Base-by-base conservation (phyloP, 2,329 filamentous ascomycete genomes). In the Epichloe baconii region DNA sequence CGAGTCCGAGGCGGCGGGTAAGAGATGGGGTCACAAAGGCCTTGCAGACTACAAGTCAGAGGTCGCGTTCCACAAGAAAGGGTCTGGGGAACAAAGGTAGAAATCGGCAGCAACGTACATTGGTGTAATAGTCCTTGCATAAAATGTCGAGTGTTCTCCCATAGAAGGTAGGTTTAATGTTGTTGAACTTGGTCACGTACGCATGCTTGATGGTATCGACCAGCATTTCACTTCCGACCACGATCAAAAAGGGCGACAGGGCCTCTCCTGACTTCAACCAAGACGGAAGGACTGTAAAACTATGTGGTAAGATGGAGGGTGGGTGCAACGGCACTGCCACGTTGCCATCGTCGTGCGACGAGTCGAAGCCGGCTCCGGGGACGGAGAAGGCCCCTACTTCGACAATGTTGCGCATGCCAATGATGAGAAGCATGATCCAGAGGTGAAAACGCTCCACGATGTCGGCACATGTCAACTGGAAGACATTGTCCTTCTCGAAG, bases 181-280 rank as follows among this genome's bases (percentile, higher is more conserved):
- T 95, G 74, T 98, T 98, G 72, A 98, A 98, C 64, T 98, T 98
- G 64, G 84, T 90, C 64, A 98, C 94, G 64, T 97, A 98, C 21
- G 88, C 88, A 64, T 98, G 94, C 67, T 98, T 98, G 66, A 96
- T 79, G 79, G 87, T 90, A 68, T 98, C 93, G 2, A 98, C 93
- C 8, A 95, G 71, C 83, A 96, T 96, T 69, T 98, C 93, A 55
- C 89, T 95, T 1, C 90, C 91, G 6, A 98, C 79, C 0, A 98
- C 94, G 7, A 98, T 82, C 12, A 98, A 71, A 59, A 98, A 98
- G 0, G 93, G 94, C 0, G 88, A 90, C 4, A 98, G 72, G 0
- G 98, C 86, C 64, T 96, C 90, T 10, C 87, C 88, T 0, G 85
- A 86, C 61, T 74, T 72, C 43, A 82, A 61, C 83, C 86, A 91